A percentile compares a stretch with the other conserved stretches of the same genome.
These are phyloP conservation scores for Sarocladiaceae sp. DNA, from an alignment of 2,329 filamentous ascomycete genomes.

Conservation along the genomic window DNA sequence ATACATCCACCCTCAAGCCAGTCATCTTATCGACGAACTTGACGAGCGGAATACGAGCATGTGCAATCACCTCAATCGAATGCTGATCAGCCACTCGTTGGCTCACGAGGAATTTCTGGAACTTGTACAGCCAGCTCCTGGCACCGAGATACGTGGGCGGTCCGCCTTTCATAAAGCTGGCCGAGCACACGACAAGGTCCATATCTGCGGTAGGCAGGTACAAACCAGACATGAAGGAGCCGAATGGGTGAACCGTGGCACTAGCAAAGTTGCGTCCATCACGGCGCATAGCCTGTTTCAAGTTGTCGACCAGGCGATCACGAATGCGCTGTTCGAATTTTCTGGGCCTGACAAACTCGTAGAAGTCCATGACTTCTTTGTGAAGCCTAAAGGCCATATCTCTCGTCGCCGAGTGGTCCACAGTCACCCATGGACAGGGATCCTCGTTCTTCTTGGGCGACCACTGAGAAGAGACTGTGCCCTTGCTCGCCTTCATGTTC, in stretches of 20 bases:
- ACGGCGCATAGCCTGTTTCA: conserved; percentile 55
- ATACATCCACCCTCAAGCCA: conserved; percentile 82
- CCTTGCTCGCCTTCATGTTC: conserved; percentile 45
- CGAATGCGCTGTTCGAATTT: conserved; percentile 75
- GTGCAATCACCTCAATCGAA: conserved; percentile 63
- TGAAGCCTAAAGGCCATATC: conserved; percentile 65
- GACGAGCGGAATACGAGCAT: conserved; percentile 83
- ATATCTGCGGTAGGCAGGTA: conserved; percentile 77
- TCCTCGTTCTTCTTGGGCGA: conserved; percentile 34
- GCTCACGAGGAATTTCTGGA: conserved; percentile 55
- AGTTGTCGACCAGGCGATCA: conserved; percentile 63
- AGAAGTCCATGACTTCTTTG: conserved; percentile 87
- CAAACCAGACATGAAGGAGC: conserved; percentile 86
- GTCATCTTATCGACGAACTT: conserved; percentile 82
- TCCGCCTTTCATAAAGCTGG: conserved; percentile 51
- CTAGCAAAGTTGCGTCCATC: conserved; percentile 47
- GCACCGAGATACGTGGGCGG: conserved; percentile 41
- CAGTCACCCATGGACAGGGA: conserved; percentile 58
- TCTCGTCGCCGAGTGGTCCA: conserved; percentile 49
- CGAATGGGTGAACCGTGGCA: conserved; percentile 70
- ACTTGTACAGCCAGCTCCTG: conserved; percentile 56
- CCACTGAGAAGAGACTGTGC: conserved; percentile 51
- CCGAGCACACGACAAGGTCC: conserved; percentile 77
- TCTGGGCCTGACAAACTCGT: conserved; percentile 74
- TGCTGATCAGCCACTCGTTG: conserved; percentile 53